Evolutionary conservation across 768 basidiomycete genomes (phyloP), one percentile per base, ranked within the genome.

Genomic region (Mycena vulgaris): DNA sequence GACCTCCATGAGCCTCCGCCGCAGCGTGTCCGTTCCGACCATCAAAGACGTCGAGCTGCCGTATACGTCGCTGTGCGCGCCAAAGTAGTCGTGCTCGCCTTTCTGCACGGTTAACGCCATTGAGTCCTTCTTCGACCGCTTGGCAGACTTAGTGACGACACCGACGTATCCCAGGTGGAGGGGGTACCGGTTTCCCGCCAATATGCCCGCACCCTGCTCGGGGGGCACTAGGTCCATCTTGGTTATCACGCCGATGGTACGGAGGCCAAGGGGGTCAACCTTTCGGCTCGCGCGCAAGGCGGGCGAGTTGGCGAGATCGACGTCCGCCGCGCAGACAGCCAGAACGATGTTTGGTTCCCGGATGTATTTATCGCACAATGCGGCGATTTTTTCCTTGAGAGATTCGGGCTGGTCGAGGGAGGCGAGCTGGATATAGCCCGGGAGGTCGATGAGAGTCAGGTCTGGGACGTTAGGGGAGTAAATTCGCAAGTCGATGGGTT

Each of bases 301-400:
- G 9, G 98, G 97, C 0, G 96, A 98, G 80, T 99, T 99, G 69
- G 98, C 98, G 16, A 99, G 88, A 83, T 99, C 98, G 63, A 99
- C 98, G 79, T 99, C 97, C 10, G 98, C 98, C 10, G 98, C 95
- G 78, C 98, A 99, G 21, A 99, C 95, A 6, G 98, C 97, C n/a
- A 99, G 89, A 75, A 99, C 93, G 80, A 99, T 96, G 80, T 99
- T 99, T n/a, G 98, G 97, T 78, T 98, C 96, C n/a, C 95, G 91
- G 75, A 99, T 99, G 80, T 99, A 99, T 78, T 92, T 95, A 65
- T 98, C 98, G 81, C 98, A 99, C 0, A 99, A 85, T 11, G 78
- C 75, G 0, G 93, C 85, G 70, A 99, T 97, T 81, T 98, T 97
- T 77, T 97, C 95, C 79, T 95, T 98, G 69, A 99, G 88, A 23